Percentiles rank a stretch among this genome's conserved stretches.
phyloP scores from a whole-genome alignment of 202 grass and related monocot species.

The Eragrostis tef region DNA sequence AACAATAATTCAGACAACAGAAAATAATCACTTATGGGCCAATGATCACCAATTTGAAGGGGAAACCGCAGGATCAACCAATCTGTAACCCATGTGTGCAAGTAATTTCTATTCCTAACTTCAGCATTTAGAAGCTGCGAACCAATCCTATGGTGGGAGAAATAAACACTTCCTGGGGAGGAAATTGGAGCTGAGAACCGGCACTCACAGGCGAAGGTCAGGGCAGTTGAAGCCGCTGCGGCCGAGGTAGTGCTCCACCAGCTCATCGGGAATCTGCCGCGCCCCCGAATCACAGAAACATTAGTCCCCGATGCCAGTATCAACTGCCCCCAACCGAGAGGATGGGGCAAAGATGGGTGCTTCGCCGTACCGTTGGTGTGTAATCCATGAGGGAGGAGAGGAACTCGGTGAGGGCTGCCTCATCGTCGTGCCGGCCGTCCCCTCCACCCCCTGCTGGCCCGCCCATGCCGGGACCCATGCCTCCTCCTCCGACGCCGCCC shows the following conservation, averaged over 20 bases:
- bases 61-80: not conserved
- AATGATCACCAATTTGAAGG: conserved; percentile 10
- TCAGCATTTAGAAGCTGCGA: not conserved
- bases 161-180: not conserved
- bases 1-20: conserved; percentile 27
- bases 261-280: conserved; percentile 86
- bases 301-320: not conserved
- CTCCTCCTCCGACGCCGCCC: conserved; percentile 31
- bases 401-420: conserved; percentile 80
- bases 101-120: not conserved
- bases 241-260: conserved; percentile 91
- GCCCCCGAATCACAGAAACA: conserved; percentile 3
- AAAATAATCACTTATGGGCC: not conserved
- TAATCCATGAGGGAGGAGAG: conserved; percentile 98
- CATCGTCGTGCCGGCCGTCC: conserved; percentile 79
- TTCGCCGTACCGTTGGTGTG: conserved; percentile 66
- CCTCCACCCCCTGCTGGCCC: conserved; percentile 44
- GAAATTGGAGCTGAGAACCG: not conserved
- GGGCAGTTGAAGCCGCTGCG: conserved; percentile 97
- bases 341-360: not conserved
- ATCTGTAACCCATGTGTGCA: not conserved
- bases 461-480: conserved; percentile 45
- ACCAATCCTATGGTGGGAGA: not conserved
- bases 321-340: not conserved
- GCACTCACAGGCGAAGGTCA: conserved; percentile 79